phyloP scores from a whole-genome alignment of 2,329 filamentous ascomycete species.

The Pestalotiopsis sp. region DNA sequence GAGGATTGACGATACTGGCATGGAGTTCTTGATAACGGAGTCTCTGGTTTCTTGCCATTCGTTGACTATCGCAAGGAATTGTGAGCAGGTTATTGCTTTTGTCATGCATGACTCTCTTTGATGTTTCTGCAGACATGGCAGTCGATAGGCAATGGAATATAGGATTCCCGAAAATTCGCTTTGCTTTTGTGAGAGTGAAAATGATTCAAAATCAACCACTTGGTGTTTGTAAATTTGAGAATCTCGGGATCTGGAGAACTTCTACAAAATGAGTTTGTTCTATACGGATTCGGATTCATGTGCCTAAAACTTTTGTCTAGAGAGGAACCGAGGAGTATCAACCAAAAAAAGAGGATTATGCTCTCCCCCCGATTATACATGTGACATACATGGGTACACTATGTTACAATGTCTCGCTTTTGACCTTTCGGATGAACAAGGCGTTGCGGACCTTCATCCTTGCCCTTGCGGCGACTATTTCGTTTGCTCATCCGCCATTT shows the following conservation, averaged over 20 bases:
- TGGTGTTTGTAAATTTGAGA: neutral
- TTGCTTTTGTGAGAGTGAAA: neutral
- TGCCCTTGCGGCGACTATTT: neutral
- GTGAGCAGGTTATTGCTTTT: constrained; percentile 20
- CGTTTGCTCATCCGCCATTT: constrained; percentile 1
- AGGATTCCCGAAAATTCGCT: neutral
- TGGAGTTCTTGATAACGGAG: constrained; percentile 17
- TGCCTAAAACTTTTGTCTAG: neutral
- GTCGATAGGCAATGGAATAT: constrained; percentile 15
- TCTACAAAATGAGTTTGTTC: neutral
- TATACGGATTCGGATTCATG: neutral
- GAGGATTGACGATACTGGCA: constrained; percentile 21
- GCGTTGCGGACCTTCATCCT: neutral
- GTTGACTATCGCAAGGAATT: constrained; percentile 21
- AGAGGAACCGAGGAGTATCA: neutral
- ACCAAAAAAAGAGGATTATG: neutral
- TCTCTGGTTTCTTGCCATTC: constrained; percentile 17
- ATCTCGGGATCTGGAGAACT: neutral
- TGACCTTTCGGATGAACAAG: neutral
- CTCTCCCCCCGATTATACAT: neutral
- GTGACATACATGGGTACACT: constrained; percentile 1
- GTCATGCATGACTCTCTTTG: constrained; percentile 29
- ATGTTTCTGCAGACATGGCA: constrained; percentile 25
- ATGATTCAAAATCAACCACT: too few species aligned
- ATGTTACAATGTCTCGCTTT: constrained; percentile 1